Evolutionary conservation across 2,329 filamentous ascomycete species (phyloP).

Genomic region (Cryoendolithus antarcticus): DNA sequence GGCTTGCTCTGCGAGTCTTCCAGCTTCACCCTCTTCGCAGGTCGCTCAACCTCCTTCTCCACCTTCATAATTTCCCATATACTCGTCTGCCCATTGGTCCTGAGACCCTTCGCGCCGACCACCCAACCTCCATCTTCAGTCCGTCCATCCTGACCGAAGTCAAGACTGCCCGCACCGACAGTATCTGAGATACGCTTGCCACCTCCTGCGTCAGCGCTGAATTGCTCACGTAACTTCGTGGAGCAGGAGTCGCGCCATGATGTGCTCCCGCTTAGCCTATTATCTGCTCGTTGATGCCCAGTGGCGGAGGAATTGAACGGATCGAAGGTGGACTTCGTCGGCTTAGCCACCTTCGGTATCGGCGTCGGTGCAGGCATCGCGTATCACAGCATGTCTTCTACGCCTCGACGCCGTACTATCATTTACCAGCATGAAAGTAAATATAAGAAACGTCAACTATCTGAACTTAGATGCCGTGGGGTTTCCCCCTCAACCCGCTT

Average conservation of each 20-base stretch:
- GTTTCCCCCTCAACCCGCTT: too few relatives aligned
- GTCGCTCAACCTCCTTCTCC: conserved; percentile 10
- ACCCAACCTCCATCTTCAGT: conserved; percentile 42
- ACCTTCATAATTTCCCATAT: conserved; percentile 20
- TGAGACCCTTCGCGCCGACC: conserved; percentile 35
- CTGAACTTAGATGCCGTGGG: too few relatives aligned
- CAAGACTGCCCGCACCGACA: conserved; percentile 50
- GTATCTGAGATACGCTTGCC: conserved; percentile 49
- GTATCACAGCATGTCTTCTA: too few relatives aligned
- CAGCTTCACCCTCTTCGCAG: conserved; percentile 11
- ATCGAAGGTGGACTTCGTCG: conserved; percentile 87
- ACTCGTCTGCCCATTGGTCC: conserved; percentile 34
- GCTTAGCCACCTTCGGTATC: conserved; percentile 80
- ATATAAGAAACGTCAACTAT: too few relatives aligned
- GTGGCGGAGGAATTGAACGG: conserved; percentile 93
- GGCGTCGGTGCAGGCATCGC: not conserved
- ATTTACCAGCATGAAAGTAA: too few relatives aligned
- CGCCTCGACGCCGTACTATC: too few relatives aligned
- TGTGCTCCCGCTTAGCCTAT: conserved; percentile 46
- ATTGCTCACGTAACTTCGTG: conserved; percentile 59
- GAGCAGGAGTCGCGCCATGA: conserved; percentile 62
- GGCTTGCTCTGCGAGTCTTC: conserved; percentile 7
- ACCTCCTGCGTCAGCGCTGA: conserved; percentile 44
- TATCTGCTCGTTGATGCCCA: conserved; percentile 66
- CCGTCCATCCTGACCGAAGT: conserved; percentile 39